phyloP scores from a whole-genome alignment of 192 early-diverging fungal species.

The Coemansia sp. region DNA sequence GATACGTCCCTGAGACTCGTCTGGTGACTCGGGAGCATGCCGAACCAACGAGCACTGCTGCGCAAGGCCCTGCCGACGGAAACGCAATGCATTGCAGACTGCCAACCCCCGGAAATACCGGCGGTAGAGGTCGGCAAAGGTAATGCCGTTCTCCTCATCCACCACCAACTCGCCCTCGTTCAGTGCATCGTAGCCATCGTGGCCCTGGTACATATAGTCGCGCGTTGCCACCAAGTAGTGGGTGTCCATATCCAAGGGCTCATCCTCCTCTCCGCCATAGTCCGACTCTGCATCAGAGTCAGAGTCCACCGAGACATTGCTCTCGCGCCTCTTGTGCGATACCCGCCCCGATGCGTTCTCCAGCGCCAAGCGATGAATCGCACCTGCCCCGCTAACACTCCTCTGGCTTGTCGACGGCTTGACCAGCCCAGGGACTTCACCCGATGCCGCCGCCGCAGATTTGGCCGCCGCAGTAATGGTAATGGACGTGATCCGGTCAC shows the following conservation, averaged over 20 bases:
- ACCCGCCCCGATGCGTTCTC: constrained; percentile 8
- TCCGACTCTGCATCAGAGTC: constrained; percentile 29
- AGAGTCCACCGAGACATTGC: constrained; percentile 5
- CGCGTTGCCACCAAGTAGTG: constrained; percentile 55
- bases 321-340: background rate
- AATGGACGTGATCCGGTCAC: constrained; percentile 50
- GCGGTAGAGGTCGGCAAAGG: constrained; percentile 51
- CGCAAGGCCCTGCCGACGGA: constrained; percentile 23
- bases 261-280: constrained; percentile 33
- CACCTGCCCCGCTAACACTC: constrained; percentile 1
- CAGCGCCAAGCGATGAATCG: constrained; percentile 20
- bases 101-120: constrained; percentile 58
- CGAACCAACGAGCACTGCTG: constrained; percentile 15
- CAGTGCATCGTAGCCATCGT: constrained; percentile 55
- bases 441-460: constrained; percentile 7
- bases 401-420: background rate
- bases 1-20: too few relatives aligned
- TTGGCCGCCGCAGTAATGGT: constrained; percentile 27
- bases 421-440: background rate
- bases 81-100: constrained; percentile 52
- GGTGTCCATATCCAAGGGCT: constrained; percentile 46
- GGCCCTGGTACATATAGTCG: constrained; percentile 57
- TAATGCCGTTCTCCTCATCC: constrained; percentile 59
- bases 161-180: constrained; percentile 46
- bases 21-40: constrained; percentile 1